Evolutionary conservation across 176 grass and related monocot genomes (phyloP).

Genomic region (Aegilops longissima): DNA sequence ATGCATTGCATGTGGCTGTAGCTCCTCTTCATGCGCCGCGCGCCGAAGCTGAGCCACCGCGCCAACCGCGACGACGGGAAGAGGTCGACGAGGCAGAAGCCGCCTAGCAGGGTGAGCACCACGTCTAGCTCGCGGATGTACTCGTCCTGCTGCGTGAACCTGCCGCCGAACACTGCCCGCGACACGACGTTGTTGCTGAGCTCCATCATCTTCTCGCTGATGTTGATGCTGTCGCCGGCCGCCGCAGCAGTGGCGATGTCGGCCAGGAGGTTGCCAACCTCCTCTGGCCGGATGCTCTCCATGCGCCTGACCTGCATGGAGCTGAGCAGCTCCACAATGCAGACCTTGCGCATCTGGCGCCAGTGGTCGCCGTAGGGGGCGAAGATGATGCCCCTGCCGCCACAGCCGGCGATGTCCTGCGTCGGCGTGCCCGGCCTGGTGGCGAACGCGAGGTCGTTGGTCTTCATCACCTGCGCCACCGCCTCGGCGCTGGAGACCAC

Average conservation of each 20-base stretch:
- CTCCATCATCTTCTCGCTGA: background rate
- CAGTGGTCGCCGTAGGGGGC: background rate
- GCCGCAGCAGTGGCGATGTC: too few relatives aligned
- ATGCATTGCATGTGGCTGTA: too few relatives aligned
- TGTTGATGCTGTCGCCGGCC: background rate
- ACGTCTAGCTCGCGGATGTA: too few relatives aligned
- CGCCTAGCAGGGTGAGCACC: too few relatives aligned
- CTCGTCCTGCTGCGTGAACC: too few relatives aligned
- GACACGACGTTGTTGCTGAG: too few relatives aligned
- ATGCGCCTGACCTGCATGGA: constrained; percentile 15
- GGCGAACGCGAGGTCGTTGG: constrained; percentile 8
- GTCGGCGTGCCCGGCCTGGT: background rate
- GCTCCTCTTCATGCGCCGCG: too few relatives aligned
- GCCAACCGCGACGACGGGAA: too few relatives aligned
- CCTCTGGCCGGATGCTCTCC: background rate
- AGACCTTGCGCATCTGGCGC: background rate
- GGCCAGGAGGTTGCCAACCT: background rate
- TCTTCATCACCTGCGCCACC: background rate
- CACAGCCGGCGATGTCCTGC: background rate
- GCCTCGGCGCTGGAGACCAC: constrained; percentile 11
- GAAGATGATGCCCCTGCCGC: background rate
- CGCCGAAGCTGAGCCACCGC: too few relatives aligned
- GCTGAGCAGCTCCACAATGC: constrained; percentile 1
- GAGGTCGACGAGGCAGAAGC: too few relatives aligned
- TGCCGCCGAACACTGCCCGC: too few relatives aligned